Evolutionary conservation across 495 filamentous ascomycete genomes (phyloP), one percentile per base, ranked within the genome.

Genomic region (Penicillium coprophilum): DNA sequence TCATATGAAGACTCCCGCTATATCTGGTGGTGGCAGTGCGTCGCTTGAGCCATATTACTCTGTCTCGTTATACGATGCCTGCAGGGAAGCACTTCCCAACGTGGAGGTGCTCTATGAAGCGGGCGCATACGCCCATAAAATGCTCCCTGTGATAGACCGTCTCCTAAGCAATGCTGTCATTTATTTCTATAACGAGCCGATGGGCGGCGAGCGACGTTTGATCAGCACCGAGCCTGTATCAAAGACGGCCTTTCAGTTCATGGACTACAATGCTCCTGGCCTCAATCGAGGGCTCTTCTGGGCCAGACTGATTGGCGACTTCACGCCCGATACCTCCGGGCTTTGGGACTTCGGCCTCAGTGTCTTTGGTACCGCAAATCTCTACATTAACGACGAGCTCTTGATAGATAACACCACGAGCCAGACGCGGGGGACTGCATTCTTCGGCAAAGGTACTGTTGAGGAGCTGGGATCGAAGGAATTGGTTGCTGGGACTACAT

Each of bases 11-110:
- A 71, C 80, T 52, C 84, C 89, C 0, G 86, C 87, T 46, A 83
- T 83, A 27, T 83, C 85, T 23, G 89, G 90, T 32, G 90, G 90
- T 50, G 87, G 90, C n/a, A 90, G 85, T 64, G 87, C 89, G 13
- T 84, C 82, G 48, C 75, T 92, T 27, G 84, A 86, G 56, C 87
- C 88, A 19, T 91, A 92, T 66, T 91, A 91, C 66, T 82, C 78
- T 27, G 74, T 85, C 19, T 83, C 83, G 2, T 80, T 85, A 11
- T 86, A 79, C 60, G 83, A 87, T 34, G 85, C 83, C 17, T 80
- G 87, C 19, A 79, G 77, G 17, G 80, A 81, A 54, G 62, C 76
- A 30, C 71, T 85, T 41, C 72, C 73, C 11, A 76, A 82, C 58
- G 77, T 78, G 27, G 76, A 79, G 39, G 67, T 74, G 5, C 68